phyloP scores from a whole-genome alignment of 352 stramenopile species.

The Paralagenidium karlingii region DNA sequence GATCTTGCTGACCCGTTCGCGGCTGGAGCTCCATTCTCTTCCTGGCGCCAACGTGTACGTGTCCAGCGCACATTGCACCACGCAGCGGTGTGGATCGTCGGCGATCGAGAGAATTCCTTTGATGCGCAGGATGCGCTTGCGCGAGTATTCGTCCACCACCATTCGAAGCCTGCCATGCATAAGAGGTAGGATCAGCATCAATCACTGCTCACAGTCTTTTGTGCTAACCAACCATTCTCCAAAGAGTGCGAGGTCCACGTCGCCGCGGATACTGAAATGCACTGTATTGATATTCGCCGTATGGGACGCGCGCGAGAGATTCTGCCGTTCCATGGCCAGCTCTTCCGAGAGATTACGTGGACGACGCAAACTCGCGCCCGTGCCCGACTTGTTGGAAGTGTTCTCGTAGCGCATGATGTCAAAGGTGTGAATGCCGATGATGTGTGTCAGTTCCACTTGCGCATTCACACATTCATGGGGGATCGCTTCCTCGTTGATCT shows the following conservation, averaged over 20 bases:
- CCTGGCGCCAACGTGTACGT: too few species aligned
- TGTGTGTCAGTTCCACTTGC: conserved; percentile 53
- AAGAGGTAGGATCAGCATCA: conserved; percentile 41
- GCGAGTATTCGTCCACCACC: too few species aligned
- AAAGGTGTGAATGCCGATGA: conserved; percentile 72
- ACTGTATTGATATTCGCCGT: conserved; percentile 57
- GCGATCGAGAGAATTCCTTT: conserved; percentile 56
- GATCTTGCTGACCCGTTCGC: conserved; percentile 36
- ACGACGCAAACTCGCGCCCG: not conserved
- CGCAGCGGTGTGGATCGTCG: conserved; percentile 42
- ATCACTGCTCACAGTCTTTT: conserved; percentile 48
- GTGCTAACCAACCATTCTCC: conserved; percentile 17
- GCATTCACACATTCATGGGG: too few species aligned
- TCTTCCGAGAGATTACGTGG: too few species aligned
- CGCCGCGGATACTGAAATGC: conserved; percentile 41
- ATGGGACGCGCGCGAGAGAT: conserved; percentile 9
- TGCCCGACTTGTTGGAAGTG: not conserved
- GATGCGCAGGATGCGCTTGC: conserved; percentile 65
- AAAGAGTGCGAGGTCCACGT: too few species aligned
- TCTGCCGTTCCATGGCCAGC: not conserved
- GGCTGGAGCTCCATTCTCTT: conserved; percentile 52
- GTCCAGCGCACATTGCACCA: conserved; percentile 73
- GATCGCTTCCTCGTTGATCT: conserved; percentile 41
- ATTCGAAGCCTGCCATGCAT: too few species aligned
- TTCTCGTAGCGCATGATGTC: too few species aligned